These are phyloP conservation scores for Solanum virginianum DNA, from an alignment of 257 asterid species.

Conservation along the genomic window DNA sequence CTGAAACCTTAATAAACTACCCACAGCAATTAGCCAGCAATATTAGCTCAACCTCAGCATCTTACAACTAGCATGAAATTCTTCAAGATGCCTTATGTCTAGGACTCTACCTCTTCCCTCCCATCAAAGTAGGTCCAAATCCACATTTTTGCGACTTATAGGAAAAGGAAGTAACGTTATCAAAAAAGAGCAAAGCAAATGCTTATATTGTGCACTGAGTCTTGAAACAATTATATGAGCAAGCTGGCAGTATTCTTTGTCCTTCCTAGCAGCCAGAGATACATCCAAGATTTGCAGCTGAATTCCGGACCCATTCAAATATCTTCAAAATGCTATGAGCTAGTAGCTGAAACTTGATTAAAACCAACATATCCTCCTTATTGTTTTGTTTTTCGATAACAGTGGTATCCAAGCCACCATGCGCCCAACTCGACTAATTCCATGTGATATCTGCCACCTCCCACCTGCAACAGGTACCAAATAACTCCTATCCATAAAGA, in stretches of 20 bases:
- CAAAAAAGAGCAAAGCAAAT: not conserved
- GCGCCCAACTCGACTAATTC: too few relatives aligned
- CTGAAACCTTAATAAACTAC: not conserved
- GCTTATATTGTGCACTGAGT: not conserved
- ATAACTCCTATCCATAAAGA: too few relatives aligned
- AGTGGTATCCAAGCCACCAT: too few relatives aligned
- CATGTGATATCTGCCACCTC: too few relatives aligned
- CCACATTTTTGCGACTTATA: not conserved
- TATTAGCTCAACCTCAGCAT: not conserved
- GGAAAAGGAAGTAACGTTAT: not conserved
- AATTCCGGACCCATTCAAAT: not conserved
- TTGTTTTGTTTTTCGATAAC: not conserved
- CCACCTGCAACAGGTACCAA: too few relatives aligned
- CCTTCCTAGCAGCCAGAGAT: not conserved
- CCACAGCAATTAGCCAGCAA: not conserved
- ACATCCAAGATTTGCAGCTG: not conserved
- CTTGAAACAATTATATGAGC: not conserved
- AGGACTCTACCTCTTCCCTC: not conserved
- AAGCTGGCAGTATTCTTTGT: not conserved
- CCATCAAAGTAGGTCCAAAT: not conserved
- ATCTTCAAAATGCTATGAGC: not conserved
- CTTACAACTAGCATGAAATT: not conserved
- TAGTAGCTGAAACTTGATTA: not conserved
- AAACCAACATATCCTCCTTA: not conserved
- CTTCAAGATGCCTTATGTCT: not conserved